phyloP scores from a whole-genome alignment of 495 filamentous ascomycete genomes.

The Annulohypoxylon nitens region DNA sequence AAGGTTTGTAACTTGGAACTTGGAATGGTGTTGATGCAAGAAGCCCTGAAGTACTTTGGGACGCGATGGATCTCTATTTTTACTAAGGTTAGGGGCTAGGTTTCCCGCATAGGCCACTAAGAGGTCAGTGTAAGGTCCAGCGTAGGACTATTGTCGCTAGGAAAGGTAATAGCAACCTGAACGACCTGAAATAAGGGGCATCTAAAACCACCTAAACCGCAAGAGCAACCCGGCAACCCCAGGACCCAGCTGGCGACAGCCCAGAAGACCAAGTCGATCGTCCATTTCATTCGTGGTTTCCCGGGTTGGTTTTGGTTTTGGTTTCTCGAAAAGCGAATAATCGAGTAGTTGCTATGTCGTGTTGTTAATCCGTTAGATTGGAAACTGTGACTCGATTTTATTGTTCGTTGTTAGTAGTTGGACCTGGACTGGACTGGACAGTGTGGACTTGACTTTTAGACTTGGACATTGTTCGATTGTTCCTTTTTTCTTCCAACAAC shows the following conservation, averaged over 20 bases:
- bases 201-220: conserved; percentile 40
- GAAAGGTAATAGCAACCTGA: conserved; percentile 21
- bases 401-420: no score
- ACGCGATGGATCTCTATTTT: conserved; percentile 27
- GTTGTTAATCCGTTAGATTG: conserved; percentile 12
- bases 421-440: no score
- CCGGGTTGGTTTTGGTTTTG: not conserved
- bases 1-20: conserved; percentile 16
- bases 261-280: conserved; percentile 14
- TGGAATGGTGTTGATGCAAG: conserved; percentile 8
- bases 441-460: no score
- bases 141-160: conserved; percentile 1
- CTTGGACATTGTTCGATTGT: conserved; percentile 12
- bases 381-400: not conserved
- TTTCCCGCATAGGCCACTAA: conserved; percentile 23
- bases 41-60: conserved; percentile 15
- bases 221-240: conserved; percentile 18
- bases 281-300: conserved; percentile 33
- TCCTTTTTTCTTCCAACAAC: conserved; percentile 12
- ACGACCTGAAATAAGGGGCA: conserved; percentile 43
- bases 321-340: conserved; percentile 27
- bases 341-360: conserved; percentile 19
- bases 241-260: conserved; percentile 22
- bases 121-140: conserved; percentile 11
- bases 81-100: conserved; percentile 28